Percentiles rank a stretch among this genome's conserved stretches.
phyloP scores from a whole-genome alignment of 495 filamentous ascomycete species.

The Penicillium soppii region DNA sequence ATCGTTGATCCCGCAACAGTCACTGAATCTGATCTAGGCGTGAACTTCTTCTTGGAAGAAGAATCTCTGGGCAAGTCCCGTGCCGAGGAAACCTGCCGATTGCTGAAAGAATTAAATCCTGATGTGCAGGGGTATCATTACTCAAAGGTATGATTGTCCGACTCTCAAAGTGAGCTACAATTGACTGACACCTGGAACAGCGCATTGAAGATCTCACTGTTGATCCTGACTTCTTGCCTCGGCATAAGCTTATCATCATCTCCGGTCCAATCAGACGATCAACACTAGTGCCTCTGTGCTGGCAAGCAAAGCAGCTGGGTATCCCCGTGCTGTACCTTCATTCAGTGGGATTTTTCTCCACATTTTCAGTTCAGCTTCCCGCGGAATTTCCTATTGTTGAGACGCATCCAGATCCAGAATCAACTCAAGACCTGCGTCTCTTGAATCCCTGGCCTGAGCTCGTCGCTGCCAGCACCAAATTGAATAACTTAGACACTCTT shows the following conservation, averaged over 20 bases:
- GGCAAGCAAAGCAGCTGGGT: constrained; percentile 56
- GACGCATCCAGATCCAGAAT: constrained; percentile 87
- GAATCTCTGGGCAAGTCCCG: constrained; percentile 74
- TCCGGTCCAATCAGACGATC: constrained; percentile 64
- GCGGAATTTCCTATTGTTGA: constrained; percentile 89
- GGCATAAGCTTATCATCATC: constrained; percentile 73
- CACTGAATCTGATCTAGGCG: constrained; percentile 78
- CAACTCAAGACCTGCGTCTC: constrained; percentile 82
- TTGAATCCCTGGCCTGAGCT: constrained; percentile 88
- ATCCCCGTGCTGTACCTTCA: constrained; percentile 82
- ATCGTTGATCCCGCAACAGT: constrained; percentile 82
- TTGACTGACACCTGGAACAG: constrained; percentile 24
- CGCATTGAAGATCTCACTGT: constrained; percentile 37
- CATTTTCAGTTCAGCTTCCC: constrained; percentile 74
- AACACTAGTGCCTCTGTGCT: constrained; percentile 55
- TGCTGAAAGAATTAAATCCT: constrained; percentile 90
- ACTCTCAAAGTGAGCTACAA: background rate
- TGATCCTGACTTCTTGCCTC: constrained; percentile 46
- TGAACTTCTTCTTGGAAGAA: constrained; percentile 95
- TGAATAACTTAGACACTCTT: constrained; percentile 65
- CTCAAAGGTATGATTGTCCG: constrained; percentile 37
- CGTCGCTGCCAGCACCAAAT: constrained; percentile 55
- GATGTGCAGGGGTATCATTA: constrained; percentile 73
- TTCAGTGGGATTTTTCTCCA: constrained; percentile 84
- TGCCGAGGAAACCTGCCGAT: constrained; percentile 70